A percentile compares a stretch with the other conserved stretches of the same genome.
Evolutionary conservation across 1,284 basidiomycete species (phyloP).

Genomic region (Malassezia equina): DNA sequence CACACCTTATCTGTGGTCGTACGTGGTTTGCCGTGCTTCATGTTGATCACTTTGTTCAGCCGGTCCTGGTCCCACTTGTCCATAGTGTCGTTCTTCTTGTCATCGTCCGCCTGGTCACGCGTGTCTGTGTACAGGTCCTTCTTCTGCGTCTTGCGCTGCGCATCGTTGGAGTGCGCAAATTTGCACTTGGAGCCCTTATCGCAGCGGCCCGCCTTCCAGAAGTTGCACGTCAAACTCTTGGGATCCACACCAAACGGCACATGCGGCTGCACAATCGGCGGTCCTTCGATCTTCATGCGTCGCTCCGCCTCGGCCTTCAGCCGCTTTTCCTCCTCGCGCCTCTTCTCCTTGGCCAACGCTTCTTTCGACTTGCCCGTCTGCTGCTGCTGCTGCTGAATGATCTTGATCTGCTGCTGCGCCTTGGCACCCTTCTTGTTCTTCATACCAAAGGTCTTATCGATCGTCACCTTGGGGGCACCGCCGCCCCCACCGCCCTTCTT

Average conservation of each 20-base stretch:
- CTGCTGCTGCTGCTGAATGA: constrained; percentile 62
- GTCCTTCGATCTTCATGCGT: constrained; percentile 49
- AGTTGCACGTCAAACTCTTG: constrained; percentile 34
- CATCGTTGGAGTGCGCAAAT: constrained; percentile 71
- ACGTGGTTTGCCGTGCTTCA: constrained; percentile 79
- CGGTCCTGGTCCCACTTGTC: constrained; percentile 96
- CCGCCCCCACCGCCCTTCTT: constrained; percentile 50
- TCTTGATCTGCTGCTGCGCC: constrained; percentile 72
- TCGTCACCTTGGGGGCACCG: constrained; percentile 45
- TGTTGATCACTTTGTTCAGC: constrained; percentile 70
- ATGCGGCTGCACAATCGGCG: constrained; percentile 54
- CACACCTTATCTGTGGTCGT: constrained; percentile 90
- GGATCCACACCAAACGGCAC: constrained; percentile 74
- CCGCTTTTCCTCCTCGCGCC: constrained; percentile 69
- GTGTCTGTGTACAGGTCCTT: constrained; percentile 87
- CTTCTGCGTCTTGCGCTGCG: constrained; percentile 86
- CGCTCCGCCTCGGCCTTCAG: constrained; percentile 75
- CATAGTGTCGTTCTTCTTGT: constrained; percentile 76
- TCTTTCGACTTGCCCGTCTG: constrained; percentile 64
- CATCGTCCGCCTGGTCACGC: constrained; percentile 53
- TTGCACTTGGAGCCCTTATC: constrained; percentile 63
- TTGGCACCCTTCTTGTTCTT: constrained; percentile 84
- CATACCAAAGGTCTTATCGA: constrained; percentile 61
- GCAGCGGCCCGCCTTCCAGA: constrained; percentile 31
- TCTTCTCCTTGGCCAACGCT: constrained; percentile 64